A percentile compares a stretch with the other conserved stretches of the same genome.
Conservation (phyloP, 2,329 filamentous ascomycete genomes). For the Venturia carpophila region DNA sequence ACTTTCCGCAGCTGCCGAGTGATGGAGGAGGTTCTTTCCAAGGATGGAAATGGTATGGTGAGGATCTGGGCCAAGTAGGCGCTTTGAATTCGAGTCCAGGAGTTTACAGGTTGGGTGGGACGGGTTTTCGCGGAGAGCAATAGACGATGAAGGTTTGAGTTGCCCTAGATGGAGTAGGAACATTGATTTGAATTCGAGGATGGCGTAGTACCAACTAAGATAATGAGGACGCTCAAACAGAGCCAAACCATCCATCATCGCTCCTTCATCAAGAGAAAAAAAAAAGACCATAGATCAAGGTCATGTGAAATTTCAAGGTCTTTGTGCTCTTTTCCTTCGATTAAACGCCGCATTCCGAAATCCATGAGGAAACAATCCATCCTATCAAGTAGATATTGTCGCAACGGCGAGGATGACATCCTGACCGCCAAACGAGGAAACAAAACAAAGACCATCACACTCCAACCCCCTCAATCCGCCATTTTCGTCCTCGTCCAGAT, state of each 20-base stretch:
- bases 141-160: not conserved
- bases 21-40: not conserved
- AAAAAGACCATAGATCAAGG: too few relatives aligned
- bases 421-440: too few relatives aligned
- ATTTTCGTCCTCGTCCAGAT: not conserved
- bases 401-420: too few relatives aligned
- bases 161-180: not conserved
- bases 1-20: not conserved
- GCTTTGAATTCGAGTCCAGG: not conserved
- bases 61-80: not conserved
- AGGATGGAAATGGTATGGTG: not conserved
- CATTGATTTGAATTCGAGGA: not conserved
- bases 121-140: not conserved
- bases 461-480: not conserved
- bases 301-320: too few relatives aligned
- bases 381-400: too few relatives aligned
- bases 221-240: not conserved
- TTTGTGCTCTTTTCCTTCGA: too few relatives aligned
- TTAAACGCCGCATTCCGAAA: too few relatives aligned
- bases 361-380: too few relatives aligned
- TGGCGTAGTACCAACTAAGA: not conserved
- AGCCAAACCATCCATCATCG: not conserved
- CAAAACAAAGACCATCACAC: too few relatives aligned
- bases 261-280: too few relatives aligned
- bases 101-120: not conserved